Percentiles rank a stretch among this genome's conserved stretches.
phyloP scores from a whole-genome alignment of 768 basidiomycete species.

The Piloderma croceum region DNA sequence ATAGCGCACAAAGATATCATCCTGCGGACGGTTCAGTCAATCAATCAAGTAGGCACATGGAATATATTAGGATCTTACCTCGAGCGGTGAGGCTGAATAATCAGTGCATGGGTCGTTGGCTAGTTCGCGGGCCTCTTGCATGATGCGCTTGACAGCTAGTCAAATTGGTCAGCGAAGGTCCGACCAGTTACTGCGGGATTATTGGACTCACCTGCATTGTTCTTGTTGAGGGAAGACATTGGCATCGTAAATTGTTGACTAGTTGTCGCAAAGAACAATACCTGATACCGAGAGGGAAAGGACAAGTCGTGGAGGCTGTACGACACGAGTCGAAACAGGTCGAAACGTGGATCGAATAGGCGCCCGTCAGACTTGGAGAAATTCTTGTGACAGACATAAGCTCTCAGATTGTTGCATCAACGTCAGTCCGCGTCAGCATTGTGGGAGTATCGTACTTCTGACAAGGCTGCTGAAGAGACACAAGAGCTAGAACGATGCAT shows the following conservation, averaged over 20 bases:
- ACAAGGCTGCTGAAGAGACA: no score
- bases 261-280: neutral
- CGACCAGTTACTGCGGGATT: no score
- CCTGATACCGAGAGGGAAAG: neutral
- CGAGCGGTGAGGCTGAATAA: conserved; percentile 75
- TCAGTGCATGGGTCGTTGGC: conserved; percentile 80
- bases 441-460: no score
- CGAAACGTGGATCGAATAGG: no score
- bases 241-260: no score
- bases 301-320: neutral
- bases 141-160: conserved; percentile 89
- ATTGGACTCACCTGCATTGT: conserved; percentile 69
- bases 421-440: no score
- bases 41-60: conserved; percentile 6
- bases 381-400: no score
- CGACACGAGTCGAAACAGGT: no score
- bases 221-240: conserved; percentile 66
- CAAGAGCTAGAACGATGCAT: conserved; percentile 47
- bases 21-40: conserved; percentile 36
- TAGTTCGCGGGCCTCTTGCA: conserved; percentile 92
- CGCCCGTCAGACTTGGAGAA: no score
- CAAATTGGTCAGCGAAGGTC: conserved; percentile 2
- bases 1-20: conserved; percentile 87
- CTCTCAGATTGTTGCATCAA: no score
- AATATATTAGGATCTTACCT: conserved; percentile 43